Percentiles rank a stretch among this genome's conserved stretches.
Conservation (phyloP, 2,329 filamentous ascomycete species). For the Pezicula neosporulosa region DNA sequence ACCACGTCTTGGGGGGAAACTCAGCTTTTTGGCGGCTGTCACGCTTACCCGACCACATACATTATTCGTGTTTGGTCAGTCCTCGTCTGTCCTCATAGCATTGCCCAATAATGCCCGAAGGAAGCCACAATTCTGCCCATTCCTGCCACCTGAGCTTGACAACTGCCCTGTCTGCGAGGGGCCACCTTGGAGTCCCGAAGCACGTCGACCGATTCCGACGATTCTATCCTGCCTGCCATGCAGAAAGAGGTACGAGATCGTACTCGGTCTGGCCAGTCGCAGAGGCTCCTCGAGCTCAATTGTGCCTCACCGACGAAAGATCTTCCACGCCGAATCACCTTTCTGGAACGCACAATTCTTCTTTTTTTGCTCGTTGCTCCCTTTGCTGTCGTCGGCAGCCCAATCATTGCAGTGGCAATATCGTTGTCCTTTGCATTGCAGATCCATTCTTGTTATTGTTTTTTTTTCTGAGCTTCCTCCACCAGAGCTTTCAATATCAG, state of each 20-base stretch:
- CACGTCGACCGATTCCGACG: not conserved
- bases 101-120: constrained; percentile 2
- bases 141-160: not conserved
- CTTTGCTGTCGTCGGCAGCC: not conserved
- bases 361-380: not conserved
- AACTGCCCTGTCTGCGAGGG: not conserved
- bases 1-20: too few species aligned
- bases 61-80: not conserved
- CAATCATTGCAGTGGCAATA: not conserved
- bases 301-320: not conserved
- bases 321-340: not conserved
- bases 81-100: not conserved
- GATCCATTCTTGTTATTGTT: not conserved
- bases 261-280: not conserved
- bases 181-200: not conserved
- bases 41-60: too few species aligned
- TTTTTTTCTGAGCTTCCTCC: too few species aligned
- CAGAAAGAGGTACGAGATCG: not conserved
- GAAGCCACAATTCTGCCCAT: not conserved
- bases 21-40: too few species aligned
- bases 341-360: not conserved
- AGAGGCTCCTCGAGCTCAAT: not conserved
- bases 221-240: not conserved
- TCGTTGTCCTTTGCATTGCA: not conserved
- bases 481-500: not conserved